A percentile compares a stretch with the other conserved stretches of the same genome.
These are phyloP conservation scores for Raddia guianensis DNA, from an alignment of 176 grass and related monocot species.

Conservation along the genomic window DNA sequence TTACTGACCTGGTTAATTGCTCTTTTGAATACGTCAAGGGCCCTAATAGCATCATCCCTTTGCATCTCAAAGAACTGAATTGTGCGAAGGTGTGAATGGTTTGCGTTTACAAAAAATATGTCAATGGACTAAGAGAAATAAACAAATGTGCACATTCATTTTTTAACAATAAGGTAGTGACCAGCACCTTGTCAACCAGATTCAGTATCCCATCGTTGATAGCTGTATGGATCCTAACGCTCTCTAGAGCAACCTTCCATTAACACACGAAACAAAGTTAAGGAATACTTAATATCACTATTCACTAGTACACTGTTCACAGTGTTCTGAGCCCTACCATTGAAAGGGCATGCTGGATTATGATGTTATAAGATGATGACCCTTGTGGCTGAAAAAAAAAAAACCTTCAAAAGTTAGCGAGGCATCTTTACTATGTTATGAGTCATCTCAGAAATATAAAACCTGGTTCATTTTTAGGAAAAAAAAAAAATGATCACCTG, in stretches of 20 bases:
- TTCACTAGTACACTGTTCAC: not conserved
- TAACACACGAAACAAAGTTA: slow-evolving; percentile 49
- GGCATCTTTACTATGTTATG: slow-evolving; percentile 10
- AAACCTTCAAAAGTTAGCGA: not conserved
- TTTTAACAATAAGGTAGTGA: slow-evolving; percentile 9
- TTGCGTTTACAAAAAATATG: too few relatives aligned
- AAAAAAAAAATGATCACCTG: slow-evolving; percentile 57
- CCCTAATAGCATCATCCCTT: slow-evolving; percentile 77
- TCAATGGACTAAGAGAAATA: slow-evolving; percentile 30
- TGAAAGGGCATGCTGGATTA: slow-evolving; percentile 91
- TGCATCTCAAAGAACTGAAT: slow-evolving; percentile 97
- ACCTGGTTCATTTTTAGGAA: not conserved
- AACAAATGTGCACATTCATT: not conserved
- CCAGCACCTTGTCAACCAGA: slow-evolving; percentile 85
- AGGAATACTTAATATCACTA: slow-evolving; percentile 23
- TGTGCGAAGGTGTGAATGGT: slow-evolving; percentile 31
- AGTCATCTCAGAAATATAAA: slow-evolving; percentile 10
- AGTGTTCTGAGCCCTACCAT: slow-evolving; percentile 65
- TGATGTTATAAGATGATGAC: slow-evolving; percentile 73
- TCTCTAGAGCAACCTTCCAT: slow-evolving; percentile 82
- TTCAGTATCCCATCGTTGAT: slow-evolving; percentile 89
- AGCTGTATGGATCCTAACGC: slow-evolving; percentile 79
- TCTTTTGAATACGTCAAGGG: slow-evolving; percentile 88
- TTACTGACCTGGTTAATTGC: slow-evolving; percentile 70
- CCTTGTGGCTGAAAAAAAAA: slow-evolving; percentile 74